Evolutionary conservation across 306 rosid species (phyloP).

Genomic region (Casuarina cunninghamiana): DNA sequence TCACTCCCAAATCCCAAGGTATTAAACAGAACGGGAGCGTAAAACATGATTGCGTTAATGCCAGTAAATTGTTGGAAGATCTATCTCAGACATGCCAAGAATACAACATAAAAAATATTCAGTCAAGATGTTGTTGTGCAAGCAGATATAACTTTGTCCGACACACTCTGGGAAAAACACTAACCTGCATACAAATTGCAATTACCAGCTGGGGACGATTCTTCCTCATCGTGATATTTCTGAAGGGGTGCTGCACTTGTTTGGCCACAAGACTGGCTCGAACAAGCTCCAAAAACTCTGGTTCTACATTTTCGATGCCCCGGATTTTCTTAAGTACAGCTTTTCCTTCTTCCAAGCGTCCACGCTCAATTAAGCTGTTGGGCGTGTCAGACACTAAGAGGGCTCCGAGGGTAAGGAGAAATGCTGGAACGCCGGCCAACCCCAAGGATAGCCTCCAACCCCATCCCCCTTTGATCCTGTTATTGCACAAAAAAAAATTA

Average conservation of each 20-base stretch:
- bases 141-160: too few relatives aligned
- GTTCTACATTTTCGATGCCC: slow-evolving; percentile 48
- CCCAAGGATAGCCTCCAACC: slow-evolving; percentile 96
- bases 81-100: slow-evolving; percentile 12
- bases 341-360: slow-evolving; percentile 47
- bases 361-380: slow-evolving; percentile 58
- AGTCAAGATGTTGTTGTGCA: too few relatives aligned
- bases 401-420: slow-evolving; percentile 68
- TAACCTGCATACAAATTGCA: slow-evolving; percentile 45
- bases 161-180: not conserved
- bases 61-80: slow-evolving; percentile 72
- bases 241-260: slow-evolving; percentile 41
- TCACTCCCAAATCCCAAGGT: slow-evolving; percentile 49
- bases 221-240: slow-evolving; percentile 38
- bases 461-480: slow-evolving; percentile 80
- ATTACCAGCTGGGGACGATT: slow-evolving; percentile 59
- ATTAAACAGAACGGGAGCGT: slow-evolving; percentile 63
- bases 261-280: slow-evolving; percentile 50
- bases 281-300: slow-evolving; percentile 52
- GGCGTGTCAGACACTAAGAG: slow-evolving; percentile 84
- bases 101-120: not conserved
- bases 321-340: slow-evolving; percentile 50
- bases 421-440: slow-evolving; percentile 75
- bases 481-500: slow-evolving; percentile 28
- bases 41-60: slow-evolving; percentile 71